These are phyloP conservation scores for Phytophthora cryptogea DNA, from an alignment of 352 stramenopile species.

Conservation along the genomic window DNA sequence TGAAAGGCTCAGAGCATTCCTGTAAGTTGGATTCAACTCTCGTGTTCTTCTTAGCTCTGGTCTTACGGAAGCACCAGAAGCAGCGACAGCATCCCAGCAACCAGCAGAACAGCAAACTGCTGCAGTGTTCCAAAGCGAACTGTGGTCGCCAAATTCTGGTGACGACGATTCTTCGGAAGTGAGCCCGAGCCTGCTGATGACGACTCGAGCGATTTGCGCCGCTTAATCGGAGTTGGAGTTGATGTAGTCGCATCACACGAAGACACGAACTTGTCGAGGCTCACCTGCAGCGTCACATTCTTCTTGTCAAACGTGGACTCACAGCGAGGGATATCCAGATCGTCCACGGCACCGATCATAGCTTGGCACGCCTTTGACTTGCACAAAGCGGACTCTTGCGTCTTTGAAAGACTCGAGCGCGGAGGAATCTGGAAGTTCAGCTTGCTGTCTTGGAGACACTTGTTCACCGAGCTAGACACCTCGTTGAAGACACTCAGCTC, in stretches of 20 bases:
- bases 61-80: slow-evolving; percentile 15
- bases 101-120: slow-evolving; percentile 21
- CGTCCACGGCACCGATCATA: slow-evolving; percentile 61
- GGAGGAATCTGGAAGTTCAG: slow-evolving; percentile 50
- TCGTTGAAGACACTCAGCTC: slow-evolving; percentile 56
- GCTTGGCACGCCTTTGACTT: slow-evolving; percentile 46
- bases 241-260: slow-evolving; percentile 42
- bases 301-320: slow-evolving; percentile 47
- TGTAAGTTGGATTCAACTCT: background rate
- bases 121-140: slow-evolving; percentile 23
- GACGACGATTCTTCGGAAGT: slow-evolving; percentile 20
- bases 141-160: slow-evolving; percentile 16
- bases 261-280: slow-evolving; percentile 50
- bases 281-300: slow-evolving; percentile 59
- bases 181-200: slow-evolving; percentile 24
- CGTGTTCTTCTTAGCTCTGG: background rate
- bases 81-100: slow-evolving; percentile 19
- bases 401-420: slow-evolving; percentile 28
- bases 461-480: slow-evolving; percentile 38
- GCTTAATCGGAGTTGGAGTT: slow-evolving; percentile 49
- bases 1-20: background rate
- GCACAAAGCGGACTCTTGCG: slow-evolving; percentile 42
- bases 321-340: slow-evolving; percentile 59
- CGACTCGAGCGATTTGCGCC: slow-evolving; percentile 37
- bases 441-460: slow-evolving; percentile 44